Conservation (phyloP, 108 stramenopile species). For the Fragilariopsis cylindrus region DNA sequence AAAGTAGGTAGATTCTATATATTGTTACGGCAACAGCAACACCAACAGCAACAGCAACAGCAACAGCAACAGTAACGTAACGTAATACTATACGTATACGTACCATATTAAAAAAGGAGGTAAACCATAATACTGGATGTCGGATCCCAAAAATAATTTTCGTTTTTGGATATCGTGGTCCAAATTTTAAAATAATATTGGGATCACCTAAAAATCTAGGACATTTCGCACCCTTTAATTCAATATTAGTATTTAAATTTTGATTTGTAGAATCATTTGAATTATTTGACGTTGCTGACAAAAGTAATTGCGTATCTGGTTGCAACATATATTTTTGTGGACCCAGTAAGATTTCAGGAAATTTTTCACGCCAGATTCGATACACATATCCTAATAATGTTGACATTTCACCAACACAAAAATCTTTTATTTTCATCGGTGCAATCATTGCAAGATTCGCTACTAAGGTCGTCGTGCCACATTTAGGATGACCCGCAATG, state of each 20-base stretch:
- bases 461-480: constrained; percentile 5
- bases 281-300: too few relatives aligned
- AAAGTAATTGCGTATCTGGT: too few relatives aligned
- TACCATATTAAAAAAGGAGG: constrained; percentile 48
- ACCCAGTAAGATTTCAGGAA: neutral
- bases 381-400: neutral
- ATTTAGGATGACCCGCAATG: constrained; percentile 2
- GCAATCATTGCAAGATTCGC: constrained; percentile 9
- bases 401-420: neutral
- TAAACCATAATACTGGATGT: constrained; percentile 47
- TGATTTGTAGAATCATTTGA: too few relatives aligned
- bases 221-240: constrained; percentile 48
- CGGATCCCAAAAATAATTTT: constrained; percentile 45
- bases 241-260: neutral
- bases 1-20: too few relatives aligned
- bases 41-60: neutral
- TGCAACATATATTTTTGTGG: neutral
- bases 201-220: constrained; percentile 34
- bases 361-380: constrained; percentile 15
- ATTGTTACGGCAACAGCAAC: neutral
- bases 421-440: constrained; percentile 4
- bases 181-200: neutral
- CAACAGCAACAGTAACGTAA: neutral
- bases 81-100: too few relatives aligned
- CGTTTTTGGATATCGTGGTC: constrained; percentile 1